Evolutionary conservation across 2,329 filamentous ascomycete species (phyloP).

Genomic region (Cryphonectria naterciae): DNA sequence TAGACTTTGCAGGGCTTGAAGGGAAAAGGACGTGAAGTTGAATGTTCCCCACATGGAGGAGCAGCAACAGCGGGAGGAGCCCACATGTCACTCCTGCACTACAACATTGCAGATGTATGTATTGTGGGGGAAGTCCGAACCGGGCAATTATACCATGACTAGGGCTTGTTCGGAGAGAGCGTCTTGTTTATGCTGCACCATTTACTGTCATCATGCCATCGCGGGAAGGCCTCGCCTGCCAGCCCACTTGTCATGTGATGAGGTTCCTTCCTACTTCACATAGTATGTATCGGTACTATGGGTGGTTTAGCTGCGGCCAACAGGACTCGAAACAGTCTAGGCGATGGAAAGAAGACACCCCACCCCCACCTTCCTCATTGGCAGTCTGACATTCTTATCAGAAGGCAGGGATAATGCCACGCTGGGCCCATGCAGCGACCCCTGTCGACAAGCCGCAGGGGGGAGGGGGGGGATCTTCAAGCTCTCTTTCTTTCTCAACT

Average conservation of each 20-base stretch:
- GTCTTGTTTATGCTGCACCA: background rate
- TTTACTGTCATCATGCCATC: background rate
- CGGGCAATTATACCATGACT: background rate
- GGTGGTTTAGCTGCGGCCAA: background rate
- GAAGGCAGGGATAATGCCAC: background rate
- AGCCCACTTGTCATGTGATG: background rate
- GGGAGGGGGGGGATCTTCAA: too few species aligned
- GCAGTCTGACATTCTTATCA: background rate
- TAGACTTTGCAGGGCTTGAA: background rate
- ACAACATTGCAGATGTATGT: background rate
- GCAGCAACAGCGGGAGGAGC: background rate
- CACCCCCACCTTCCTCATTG: constrained; percentile 5
- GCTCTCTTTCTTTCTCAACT: background rate
- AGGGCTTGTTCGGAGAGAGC: background rate
- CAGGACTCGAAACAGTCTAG: background rate
- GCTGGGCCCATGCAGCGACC: background rate
- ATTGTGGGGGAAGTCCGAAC: background rate
- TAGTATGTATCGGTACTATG: background rate
- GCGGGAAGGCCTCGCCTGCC: background rate
- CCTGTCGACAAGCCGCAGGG: background rate
- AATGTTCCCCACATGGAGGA: background rate
- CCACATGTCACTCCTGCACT: background rate
- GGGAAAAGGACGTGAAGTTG: background rate
- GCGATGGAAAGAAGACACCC: background rate
- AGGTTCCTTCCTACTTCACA: too few species aligned